These are phyloP conservation scores for Phytopythium aichiense DNA, from an alignment of 352 stramenopile genomes.

Conservation along the genomic window DNA sequence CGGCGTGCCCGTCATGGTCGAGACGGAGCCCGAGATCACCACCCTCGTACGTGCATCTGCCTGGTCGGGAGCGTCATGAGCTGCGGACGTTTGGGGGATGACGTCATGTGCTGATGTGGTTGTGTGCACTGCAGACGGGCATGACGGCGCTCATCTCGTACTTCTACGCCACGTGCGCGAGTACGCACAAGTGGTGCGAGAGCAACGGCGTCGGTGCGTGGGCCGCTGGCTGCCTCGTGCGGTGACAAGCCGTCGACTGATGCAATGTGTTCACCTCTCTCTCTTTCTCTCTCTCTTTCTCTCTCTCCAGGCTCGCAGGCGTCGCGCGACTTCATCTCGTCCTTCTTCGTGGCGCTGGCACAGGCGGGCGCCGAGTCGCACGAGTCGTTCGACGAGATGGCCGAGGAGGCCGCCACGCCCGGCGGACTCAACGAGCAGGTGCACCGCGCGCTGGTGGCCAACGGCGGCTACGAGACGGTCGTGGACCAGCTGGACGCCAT, in stretches of 20 bases:
- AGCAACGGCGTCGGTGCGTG: conserved; percentile 80
- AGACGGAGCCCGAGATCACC: conserved; percentile 73
- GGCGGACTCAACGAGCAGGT: conserved; percentile 85
- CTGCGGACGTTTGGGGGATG: neutral
- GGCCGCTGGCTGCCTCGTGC: neutral
- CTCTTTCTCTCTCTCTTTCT: neutral
- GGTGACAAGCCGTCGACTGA: neutral
- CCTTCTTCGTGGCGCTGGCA: conserved; percentile 81
- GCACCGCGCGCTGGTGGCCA: conserved; percentile 57
- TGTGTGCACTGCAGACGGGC: conserved; percentile 36
- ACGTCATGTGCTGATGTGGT: neutral
- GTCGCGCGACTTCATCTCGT: conserved; percentile 76
- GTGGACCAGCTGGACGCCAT: conserved; percentile 80
- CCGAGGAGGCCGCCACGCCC: conserved; percentile 73
- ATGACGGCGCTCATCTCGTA: conserved; percentile 85
- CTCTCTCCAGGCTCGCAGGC: conserved; percentile 39
- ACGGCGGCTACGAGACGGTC: conserved; percentile 76
- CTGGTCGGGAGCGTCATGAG: neutral
- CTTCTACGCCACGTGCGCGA: conserved; percentile 85
- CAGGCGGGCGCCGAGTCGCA: conserved; percentile 65
- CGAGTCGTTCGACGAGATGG: conserved; percentile 81
- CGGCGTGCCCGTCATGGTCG: conserved; percentile 82
- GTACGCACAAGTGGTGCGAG: conserved; percentile 81
- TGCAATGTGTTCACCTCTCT: conserved; percentile 1
- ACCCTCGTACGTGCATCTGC: conserved; percentile 40